Conservation (phyloP, 371 early-diverging fungal genomes). For the Haplosporangium sp. region DNA sequence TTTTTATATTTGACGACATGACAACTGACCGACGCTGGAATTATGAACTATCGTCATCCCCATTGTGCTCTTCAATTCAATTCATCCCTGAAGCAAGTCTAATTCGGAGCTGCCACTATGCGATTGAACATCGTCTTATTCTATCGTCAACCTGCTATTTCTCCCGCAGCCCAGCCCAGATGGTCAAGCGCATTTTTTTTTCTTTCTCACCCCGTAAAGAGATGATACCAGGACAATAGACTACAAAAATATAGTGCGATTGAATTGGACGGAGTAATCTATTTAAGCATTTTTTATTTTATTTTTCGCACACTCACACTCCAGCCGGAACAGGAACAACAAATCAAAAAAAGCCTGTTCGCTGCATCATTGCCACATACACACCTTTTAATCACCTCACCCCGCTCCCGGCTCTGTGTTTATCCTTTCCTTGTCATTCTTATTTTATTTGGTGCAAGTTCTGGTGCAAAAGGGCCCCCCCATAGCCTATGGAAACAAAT, state of each 20-base stretch:
- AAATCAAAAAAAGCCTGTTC: not conserved
- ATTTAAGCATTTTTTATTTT: not conserved
- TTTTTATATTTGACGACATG: slow-evolving; percentile 1
- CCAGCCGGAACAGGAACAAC: not conserved
- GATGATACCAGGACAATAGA: too few relatives aligned
- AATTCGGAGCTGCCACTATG: not conserved
- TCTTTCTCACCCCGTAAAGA: too few relatives aligned
- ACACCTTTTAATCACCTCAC: not conserved
- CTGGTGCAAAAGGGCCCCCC: not conserved
- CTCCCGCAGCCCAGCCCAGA: too few relatives aligned
- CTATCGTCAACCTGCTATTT: too few relatives aligned
- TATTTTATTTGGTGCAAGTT: not conserved
- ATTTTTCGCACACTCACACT: not conserved
- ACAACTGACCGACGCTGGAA: too few relatives aligned
- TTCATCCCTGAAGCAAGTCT: slow-evolving; percentile 8
- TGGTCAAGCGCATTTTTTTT: too few relatives aligned
- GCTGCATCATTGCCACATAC: slow-evolving; percentile 1
- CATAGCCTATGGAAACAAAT: too few relatives aligned
- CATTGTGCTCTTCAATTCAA: not conserved
- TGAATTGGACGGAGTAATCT: not conserved
- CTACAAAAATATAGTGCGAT: too few relatives aligned
- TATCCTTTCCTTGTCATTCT: slow-evolving; percentile 12
- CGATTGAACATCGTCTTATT: too few relatives aligned
- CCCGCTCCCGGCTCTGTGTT: slow-evolving; percentile 36
- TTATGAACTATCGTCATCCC: not conserved